Evolutionary conservation across 140 eudicot genomes (phyloP), one percentile per base, ranked within the genome.

Genomic region (Oenanthe javanica): DNA sequence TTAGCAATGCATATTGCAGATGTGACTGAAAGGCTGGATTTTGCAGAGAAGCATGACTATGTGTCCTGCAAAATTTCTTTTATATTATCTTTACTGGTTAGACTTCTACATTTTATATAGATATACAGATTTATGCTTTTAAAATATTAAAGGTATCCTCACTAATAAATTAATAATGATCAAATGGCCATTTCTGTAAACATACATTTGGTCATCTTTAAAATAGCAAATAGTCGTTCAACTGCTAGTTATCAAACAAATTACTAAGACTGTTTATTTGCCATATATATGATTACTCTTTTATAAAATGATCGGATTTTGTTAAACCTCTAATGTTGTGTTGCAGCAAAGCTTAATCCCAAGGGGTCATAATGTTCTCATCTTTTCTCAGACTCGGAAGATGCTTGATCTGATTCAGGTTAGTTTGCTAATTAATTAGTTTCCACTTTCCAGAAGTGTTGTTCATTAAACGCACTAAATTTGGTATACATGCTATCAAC

Each of bases 381-480:
- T 95, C 80, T 95, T 95, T 83, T 95, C 99, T 13, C 99, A 95
- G 71, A 90, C 97, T 21, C 96, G 97, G 79, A 92, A 95, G 85
- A 95, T 95, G 99, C 97, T 95, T 64, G 84, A 95, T 87, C 88
- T 86, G 21, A 90, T 94, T 83, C 95, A 94, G 97, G 99, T 92
- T 52, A 74, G 79, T 77, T 79, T 36, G 23, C 42, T 40, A 48
- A 1, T 2, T 38, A 47, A 43, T 80, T 11, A 25, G 3, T 13
- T 67, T 9, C 38, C 31, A 31, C 21, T 80, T 4, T 67, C n/a
- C 8, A 31, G 21, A 67, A 64, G 6, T 0, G 15, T 18, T 36
- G 27, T 42, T 43, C 1, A 19, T 9, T 7, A 9, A 9, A 72
- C 43, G 52, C 77, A 43, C 50, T 13, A 12, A 11, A 36, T 31